phyloP scores from a whole-genome alignment of 805 yeast species.

The Lachancea waltii region DNA sequence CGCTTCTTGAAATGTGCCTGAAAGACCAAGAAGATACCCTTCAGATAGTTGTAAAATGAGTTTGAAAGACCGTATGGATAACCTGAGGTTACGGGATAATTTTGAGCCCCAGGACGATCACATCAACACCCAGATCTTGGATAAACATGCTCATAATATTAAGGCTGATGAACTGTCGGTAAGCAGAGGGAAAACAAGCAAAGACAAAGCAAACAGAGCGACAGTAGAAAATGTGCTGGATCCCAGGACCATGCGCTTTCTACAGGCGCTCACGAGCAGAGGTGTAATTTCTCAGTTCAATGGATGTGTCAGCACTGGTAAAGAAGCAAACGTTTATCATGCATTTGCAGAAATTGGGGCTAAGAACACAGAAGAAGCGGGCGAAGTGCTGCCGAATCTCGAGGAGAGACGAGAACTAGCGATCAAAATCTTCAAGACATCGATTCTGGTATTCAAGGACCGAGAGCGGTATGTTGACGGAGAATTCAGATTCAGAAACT shows the following conservation, averaged over 20 bases:
- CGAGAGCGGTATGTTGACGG: constrained; percentile 95
- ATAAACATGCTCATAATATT: constrained; percentile 58
- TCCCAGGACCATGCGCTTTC: constrained; percentile 82
- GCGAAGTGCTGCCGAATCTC: constrained; percentile 25
- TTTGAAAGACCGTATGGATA: constrained; percentile 20
- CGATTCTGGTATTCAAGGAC: constrained; percentile 94
- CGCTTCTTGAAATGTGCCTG: background rate
- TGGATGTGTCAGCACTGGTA: constrained; percentile 94
- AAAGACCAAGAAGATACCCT: background rate
- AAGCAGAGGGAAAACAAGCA: constrained; percentile 52
- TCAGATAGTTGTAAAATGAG: constrained; percentile 12
- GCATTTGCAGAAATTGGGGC: constrained; percentile 42
- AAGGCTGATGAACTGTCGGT: constrained; percentile 53
- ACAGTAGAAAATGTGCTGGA: constrained; percentile 96
- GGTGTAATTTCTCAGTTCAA: constrained; percentile 81
- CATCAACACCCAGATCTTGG: constrained; percentile 46
- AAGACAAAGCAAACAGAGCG: constrained; percentile 88
- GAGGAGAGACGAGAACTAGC: constrained; percentile 57
- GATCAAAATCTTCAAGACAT: constrained; percentile 90
- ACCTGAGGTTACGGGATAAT: constrained; percentile 12
- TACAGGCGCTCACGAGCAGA: constrained; percentile 73
- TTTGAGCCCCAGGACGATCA: constrained; percentile 16
- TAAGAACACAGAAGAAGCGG: constrained; percentile 8
- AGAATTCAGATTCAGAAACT: constrained; percentile 84
- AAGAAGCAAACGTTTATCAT: constrained; percentile 97